Conservation (phyloP, 2,329 filamentous ascomycete species). For the Aaosphaeria pasadenensis region DNA sequence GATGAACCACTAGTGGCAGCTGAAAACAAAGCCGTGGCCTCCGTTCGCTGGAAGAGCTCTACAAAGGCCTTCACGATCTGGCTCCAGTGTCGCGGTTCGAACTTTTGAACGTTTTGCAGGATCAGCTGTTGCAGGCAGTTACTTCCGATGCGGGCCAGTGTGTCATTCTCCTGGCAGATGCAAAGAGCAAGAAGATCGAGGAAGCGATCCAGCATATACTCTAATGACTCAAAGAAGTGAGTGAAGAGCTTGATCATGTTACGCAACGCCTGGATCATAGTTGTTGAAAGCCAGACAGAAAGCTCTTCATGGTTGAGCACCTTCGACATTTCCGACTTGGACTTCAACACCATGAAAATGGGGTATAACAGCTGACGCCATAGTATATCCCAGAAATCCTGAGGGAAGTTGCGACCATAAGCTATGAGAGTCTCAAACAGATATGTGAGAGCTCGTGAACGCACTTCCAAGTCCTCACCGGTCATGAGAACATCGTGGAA, state of each 20-base stretch:
- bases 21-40: slow-evolving; percentile 91
- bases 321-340: slow-evolving; percentile 93
- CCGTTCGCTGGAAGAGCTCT: slow-evolving; percentile 90
- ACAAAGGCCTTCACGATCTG: slow-evolving; percentile 96
- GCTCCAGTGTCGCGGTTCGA: slow-evolving; percentile 81
- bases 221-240: slow-evolving; percentile 92
- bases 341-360: slow-evolving; percentile 97
- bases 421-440: slow-evolving; percentile 91
- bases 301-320: slow-evolving; percentile 94
- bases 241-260: slow-evolving; percentile 99
- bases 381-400: slow-evolving; percentile 96
- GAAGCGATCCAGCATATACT: slow-evolving; percentile 98
- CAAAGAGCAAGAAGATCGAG: slow-evolving; percentile 90
- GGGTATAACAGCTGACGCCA: slow-evolving; percentile 97
- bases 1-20: slow-evolving; percentile 56
- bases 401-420: slow-evolving; percentile 86
- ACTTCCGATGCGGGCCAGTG: slow-evolving; percentile 94
- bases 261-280: slow-evolving; percentile 96
- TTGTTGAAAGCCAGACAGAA: slow-evolving; percentile 97
- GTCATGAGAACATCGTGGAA: slow-evolving; percentile 99
- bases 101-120: slow-evolving; percentile 92
- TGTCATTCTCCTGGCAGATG: slow-evolving; percentile 99
- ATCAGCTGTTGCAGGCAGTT: slow-evolving; percentile 98
- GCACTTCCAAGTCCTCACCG: slow-evolving; percentile 94
- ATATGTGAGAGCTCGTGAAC: slow-evolving; percentile 84